Conservation (phyloP, 2,329 filamentous ascomycete species). For the Penicillium sp. region DNA sequence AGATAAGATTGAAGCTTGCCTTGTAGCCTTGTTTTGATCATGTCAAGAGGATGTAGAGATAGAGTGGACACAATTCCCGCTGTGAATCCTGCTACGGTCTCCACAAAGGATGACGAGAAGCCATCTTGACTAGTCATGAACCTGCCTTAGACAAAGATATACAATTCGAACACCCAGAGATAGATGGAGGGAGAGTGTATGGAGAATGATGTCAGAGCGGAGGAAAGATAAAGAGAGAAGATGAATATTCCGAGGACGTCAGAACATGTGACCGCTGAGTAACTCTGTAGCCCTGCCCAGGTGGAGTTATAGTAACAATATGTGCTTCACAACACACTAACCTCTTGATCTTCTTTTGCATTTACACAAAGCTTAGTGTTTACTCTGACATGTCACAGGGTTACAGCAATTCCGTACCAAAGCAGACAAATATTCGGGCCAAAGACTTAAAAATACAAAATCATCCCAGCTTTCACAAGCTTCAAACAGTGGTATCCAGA, state of each 20-base stretch:
- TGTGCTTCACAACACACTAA: background rate
- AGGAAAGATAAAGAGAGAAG: background rate
- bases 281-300: background rate
- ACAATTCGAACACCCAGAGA: background rate
- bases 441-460: constrained; percentile 5
- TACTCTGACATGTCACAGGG: background rate
- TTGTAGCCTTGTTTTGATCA: constrained; percentile 95
- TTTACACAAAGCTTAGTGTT: background rate
- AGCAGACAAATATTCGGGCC: background rate
- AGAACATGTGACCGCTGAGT: background rate
- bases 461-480: background rate
- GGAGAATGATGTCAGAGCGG: background rate
- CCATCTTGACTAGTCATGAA: constrained; percentile 50
- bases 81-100: constrained; percentile 84
- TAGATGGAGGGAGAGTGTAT: background rate
- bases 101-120: constrained; percentile 74
- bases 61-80: constrained; percentile 85
- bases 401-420: background rate
- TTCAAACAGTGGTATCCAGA: background rate
- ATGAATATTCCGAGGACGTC: background rate
- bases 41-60: constrained; percentile 85
- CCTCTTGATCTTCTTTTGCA: background rate
- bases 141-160: constrained; percentile 5
- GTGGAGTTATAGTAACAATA: background rate
- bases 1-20: constrained; percentile 49